phyloP scores from a whole-genome alignment of 441 rosid genomes.

The Hura crepitans region DNA sequence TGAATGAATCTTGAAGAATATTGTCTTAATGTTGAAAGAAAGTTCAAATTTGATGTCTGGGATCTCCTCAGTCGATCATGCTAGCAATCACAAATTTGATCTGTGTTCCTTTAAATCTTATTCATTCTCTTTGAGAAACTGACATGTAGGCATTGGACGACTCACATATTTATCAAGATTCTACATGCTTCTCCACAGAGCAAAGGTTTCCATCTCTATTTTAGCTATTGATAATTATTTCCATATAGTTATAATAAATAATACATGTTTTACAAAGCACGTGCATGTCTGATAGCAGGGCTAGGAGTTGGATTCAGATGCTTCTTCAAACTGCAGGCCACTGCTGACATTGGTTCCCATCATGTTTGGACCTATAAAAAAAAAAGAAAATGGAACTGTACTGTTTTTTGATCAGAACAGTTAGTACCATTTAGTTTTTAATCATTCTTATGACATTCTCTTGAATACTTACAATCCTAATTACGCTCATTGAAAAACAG shows the following conservation, averaged over 20 bases:
- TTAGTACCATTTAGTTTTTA: not conserved
- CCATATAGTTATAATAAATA: not conserved
- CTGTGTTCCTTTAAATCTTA: not conserved
- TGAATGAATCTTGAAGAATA: constrained; percentile 1
- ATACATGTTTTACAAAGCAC: not conserved
- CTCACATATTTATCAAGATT: not conserved
- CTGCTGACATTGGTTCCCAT: not conserved
- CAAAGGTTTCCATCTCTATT: not conserved
- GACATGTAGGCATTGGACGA: not conserved
- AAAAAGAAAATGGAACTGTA: not conserved
- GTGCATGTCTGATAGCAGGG: not conserved
- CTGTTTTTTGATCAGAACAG: not conserved
- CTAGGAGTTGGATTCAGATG: constrained; percentile 5
- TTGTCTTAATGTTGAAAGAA: not conserved
- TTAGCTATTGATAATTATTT: constrained; percentile 4
- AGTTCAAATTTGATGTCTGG: not conserved
- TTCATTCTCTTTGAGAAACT: not conserved
- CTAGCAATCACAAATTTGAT: not conserved
- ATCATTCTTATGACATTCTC: not conserved
- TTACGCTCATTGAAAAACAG: not conserved
- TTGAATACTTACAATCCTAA: not conserved
- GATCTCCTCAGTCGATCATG: constrained; percentile 1
- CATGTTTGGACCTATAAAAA: not conserved
- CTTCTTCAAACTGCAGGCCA: constrained; percentile 1
- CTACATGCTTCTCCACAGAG: not conserved